phyloP scores from a whole-genome alignment of 108 stramenopile genomes.

The Fragilariopsis cylindrus region DNA sequence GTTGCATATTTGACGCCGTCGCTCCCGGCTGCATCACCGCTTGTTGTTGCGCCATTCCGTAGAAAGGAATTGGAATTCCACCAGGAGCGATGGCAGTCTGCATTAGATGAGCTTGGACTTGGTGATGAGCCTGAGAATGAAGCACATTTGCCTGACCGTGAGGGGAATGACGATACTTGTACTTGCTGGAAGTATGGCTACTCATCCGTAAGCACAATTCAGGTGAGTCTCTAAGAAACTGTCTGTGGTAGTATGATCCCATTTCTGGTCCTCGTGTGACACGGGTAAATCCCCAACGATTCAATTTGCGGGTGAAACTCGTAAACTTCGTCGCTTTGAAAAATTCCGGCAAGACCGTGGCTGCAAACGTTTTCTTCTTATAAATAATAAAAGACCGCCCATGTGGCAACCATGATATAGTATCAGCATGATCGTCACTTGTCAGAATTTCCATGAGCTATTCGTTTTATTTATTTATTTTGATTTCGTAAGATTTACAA shows the following conservation, averaged over 20 bases:
- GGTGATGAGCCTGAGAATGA: background rate
- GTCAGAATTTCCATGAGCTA: conserved; percentile 63
- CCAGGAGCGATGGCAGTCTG: conserved; percentile 28
- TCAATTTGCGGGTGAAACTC: conserved; percentile 59
- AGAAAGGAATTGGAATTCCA: conserved; percentile 25
- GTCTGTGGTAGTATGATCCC: conserved; percentile 67
- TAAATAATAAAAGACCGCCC: conserved; percentile 62
- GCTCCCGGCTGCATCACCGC: background rate
- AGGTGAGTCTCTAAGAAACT: conserved; percentile 46
- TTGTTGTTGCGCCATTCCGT: conserved; percentile 6
- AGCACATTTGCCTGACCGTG: background rate
- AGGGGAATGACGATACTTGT: conserved; percentile 21
- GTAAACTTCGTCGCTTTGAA: conserved; percentile 61
- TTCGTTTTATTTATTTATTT: background rate
- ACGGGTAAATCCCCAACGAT: conserved; percentile 63
- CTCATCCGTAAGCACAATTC: conserved; percentile 53
- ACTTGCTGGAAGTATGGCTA: conserved; percentile 47
- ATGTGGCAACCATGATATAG: conserved; percentile 65
- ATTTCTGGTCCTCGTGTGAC: conserved; percentile 60
- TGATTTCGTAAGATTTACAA: background rate
- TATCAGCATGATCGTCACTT: conserved; percentile 45
- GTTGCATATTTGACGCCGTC: background rate
- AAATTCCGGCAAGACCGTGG: conserved; percentile 52
- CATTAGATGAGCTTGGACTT: conserved; percentile 29
- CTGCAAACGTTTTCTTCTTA: conserved; percentile 57